Evolutionary conservation across 202 grass and related monocot species (phyloP).

Genomic region (Panicum hallii): DNA sequence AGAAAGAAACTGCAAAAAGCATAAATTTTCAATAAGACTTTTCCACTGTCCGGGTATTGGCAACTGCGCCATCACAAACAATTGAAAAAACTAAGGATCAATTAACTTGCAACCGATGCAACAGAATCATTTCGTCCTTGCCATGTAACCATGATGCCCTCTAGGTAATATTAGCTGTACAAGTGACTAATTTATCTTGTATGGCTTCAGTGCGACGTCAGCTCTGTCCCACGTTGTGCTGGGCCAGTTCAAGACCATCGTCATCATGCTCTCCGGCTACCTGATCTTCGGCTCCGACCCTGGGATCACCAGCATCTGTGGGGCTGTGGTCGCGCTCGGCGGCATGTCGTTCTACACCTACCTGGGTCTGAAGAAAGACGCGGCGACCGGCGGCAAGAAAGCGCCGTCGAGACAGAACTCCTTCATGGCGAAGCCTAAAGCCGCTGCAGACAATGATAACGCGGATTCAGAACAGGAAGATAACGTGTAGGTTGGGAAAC

Average conservation of each 20-base stretch:
- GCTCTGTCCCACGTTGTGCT: slow-evolving; percentile 88
- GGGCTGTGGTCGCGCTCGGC: slow-evolving; percentile 70
- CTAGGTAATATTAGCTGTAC: background rate
- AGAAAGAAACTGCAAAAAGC: background rate
- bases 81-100: background rate
- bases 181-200: background rate
- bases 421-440: slow-evolving; percentile 53
- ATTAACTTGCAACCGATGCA: background rate
- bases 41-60: background rate
- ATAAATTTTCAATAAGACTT: background rate
- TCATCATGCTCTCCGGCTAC: slow-evolving; percentile 86
- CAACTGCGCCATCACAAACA: background rate
- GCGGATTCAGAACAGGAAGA: slow-evolving; percentile 55
- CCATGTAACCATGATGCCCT: background rate
- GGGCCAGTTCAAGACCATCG: slow-evolving; percentile 90
- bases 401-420: slow-evolving; percentile 52
- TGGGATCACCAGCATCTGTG: slow-evolving; percentile 74
- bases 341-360: slow-evolving; percentile 95
- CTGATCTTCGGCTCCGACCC: slow-evolving; percentile 84
- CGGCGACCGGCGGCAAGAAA: slow-evolving; percentile 46
- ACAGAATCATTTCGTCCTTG: background rate
- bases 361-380: slow-evolving; percentile 60
- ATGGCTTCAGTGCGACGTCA: slow-evolving; percentile 76
- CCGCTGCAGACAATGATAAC: slow-evolving; percentile 32
- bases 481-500: slow-evolving; percentile 51